A percentile compares a stretch with the other conserved stretches of the same genome.
Evolutionary conservation across 2,329 filamentous ascomycete species (phyloP).

Genomic region (Aspergillus persii): DNA sequence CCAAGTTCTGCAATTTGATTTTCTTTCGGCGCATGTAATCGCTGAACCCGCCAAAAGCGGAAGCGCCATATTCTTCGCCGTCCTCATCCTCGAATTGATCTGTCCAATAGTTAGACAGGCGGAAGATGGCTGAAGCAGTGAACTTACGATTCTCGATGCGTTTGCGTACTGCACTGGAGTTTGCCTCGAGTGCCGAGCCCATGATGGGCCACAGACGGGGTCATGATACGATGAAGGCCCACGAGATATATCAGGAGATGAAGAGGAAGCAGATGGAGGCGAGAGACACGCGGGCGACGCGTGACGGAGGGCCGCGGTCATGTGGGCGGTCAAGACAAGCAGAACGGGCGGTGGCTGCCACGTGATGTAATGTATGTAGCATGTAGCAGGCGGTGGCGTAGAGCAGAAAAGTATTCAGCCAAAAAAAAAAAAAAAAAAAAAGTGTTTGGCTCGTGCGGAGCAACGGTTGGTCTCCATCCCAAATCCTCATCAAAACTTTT

Average conservation of each 20-base stretch:
- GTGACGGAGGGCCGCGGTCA: conserved; percentile 11
- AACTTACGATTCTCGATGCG: conserved; percentile 59
- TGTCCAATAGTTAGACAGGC: conserved; percentile 22
- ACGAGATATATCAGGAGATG: not conserved
- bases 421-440: conserved; percentile 2
- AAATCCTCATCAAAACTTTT: conserved; percentile 11
- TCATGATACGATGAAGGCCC: conserved; percentile 17
- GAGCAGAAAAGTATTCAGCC: not conserved
- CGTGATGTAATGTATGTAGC: not conserved
- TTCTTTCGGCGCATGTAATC: conserved; percentile 97
- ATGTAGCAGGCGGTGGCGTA: not conserved
- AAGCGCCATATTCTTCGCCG: conserved; percentile 87
- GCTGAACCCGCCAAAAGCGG: conserved; percentile 80
- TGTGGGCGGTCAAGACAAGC: conserved; percentile 7
- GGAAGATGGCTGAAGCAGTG: not conserved
- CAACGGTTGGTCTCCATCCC: conserved; percentile 3
- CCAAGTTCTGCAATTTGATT: conserved; percentile 93
- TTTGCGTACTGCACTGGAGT: conserved; percentile 60
- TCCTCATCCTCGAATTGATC: conserved; percentile 75
- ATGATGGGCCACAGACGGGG: conserved; percentile 41
- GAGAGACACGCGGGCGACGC: not conserved
- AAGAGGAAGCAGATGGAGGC: not conserved
- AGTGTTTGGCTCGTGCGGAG: conserved; percentile 7
- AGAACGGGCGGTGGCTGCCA: not conserved
- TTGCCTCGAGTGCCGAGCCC: conserved; percentile 62